A percentile compares a stretch with the other conserved stretches of the same genome.
Conservation (phyloP, 352 stramenopile species). For the Phytophthora syringae region DNA sequence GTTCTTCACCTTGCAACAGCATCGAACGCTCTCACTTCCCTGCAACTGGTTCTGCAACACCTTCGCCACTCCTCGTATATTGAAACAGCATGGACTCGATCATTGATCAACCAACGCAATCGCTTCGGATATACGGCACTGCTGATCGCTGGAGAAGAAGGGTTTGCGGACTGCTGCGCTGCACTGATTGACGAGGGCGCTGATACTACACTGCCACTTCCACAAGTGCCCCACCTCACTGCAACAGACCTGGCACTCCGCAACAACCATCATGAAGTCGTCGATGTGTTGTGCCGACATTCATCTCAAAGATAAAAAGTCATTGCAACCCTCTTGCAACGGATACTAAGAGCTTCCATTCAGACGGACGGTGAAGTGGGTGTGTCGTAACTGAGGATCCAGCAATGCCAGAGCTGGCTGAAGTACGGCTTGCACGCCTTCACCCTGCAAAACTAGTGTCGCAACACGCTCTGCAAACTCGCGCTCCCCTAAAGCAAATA, state of each 20-base stretch:
- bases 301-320: slow-evolving; percentile 1
- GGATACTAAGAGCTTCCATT: slow-evolving; percentile 2
- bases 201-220: slow-evolving; percentile 20
- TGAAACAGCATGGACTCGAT: slow-evolving; percentile 16
- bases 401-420: slow-evolving; percentile 29
- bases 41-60: slow-evolving; percentile 14
- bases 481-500: slow-evolving; percentile 22
- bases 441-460: slow-evolving; percentile 35
- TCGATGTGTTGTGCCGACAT: slow-evolving; percentile 17
- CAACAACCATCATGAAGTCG: slow-evolving; percentile 23
- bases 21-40: slow-evolving; percentile 20
- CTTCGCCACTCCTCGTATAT: slow-evolving; percentile 15
- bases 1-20: slow-evolving; percentile 29
- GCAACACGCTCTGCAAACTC: slow-evolving; percentile 49
- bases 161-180: slow-evolving; percentile 18
- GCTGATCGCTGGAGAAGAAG: slow-evolving; percentile 35
- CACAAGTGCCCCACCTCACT: slow-evolving; percentile 10
- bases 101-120: slow-evolving; percentile 28
- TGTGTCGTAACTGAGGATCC: slow-evolving; percentile 41
- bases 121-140: slow-evolving; percentile 32
- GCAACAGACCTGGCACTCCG: slow-evolving; percentile 26
- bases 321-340: not conserved
- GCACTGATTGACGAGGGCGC: slow-evolving; percentile 14
- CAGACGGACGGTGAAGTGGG: slow-evolving; percentile 31
- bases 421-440: slow-evolving; percentile 22